Evolutionary conservation across 345 rosid species (phyloP).

Genomic region (Cochlearia excelsa): DNA sequence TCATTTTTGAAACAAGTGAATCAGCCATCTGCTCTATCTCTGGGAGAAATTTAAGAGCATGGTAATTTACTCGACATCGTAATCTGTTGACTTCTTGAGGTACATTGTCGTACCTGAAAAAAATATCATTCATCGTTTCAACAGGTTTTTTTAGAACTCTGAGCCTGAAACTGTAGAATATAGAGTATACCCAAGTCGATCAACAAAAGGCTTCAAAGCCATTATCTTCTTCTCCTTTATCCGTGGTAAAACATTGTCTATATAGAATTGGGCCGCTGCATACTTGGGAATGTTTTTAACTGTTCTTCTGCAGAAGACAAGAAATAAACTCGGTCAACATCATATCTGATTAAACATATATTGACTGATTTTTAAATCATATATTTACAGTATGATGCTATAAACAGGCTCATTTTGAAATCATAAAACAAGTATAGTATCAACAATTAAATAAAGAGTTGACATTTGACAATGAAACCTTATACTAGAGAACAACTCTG

Average conservation of each 20-base stretch:
- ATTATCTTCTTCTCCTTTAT: constrained; percentile 98
- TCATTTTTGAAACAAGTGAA: constrained; percentile 83
- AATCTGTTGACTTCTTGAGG: constrained; percentile 96
- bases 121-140: constrained; percentile 11
- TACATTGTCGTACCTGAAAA: constrained; percentile 90
- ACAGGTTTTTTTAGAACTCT: constrained; percentile 13
- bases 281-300: constrained; percentile 99
- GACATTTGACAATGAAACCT: constrained; percentile 48
- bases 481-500: constrained; percentile 88
- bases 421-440: constrained; percentile 2
- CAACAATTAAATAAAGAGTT: constrained; percentile 2
- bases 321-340: constrained; percentile 16
- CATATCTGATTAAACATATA: neutral
- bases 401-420: constrained; percentile 9
- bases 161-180: neutral
- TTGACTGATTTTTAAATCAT: neutral
- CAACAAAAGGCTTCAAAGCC: constrained; percentile 99
- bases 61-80: constrained; percentile 97
- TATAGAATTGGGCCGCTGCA: constrained; percentile 95
- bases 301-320: constrained; percentile 66
- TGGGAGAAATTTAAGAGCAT: constrained; percentile 95
- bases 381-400: constrained; percentile 18
- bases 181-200: constrained; percentile 85
- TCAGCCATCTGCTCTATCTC: constrained; percentile 90
- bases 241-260: constrained; percentile 98